Base-by-base conservation (phyloP, 2,329 filamentous ascomycete genomes). In the Phaeosphaeria sp. region DNA sequence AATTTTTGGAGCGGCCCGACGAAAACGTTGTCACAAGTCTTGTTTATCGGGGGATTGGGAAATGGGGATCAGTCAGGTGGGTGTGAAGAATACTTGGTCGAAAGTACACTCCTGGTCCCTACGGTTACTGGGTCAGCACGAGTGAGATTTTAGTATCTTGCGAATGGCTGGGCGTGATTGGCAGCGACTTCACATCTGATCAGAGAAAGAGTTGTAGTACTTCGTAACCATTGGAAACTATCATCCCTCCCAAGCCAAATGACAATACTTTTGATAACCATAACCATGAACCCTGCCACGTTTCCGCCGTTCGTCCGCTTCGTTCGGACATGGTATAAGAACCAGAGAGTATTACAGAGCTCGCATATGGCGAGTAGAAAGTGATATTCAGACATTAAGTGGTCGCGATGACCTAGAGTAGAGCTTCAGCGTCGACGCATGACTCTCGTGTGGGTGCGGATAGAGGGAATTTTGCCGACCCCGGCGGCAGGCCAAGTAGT, bases 311-410 rank as follows among this genome's bases (percentile, higher is more conserved):
- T 20, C 56, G 40, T 61, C 52, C 48, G 40, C 24, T 47, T 33
- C 44, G 51, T 33, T 53, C 39, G 47, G 57, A 57, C 65, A 55
- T 68, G 67, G 65, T 69, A 67, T 70, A 60, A 58, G 56, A 63
- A 48, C 53, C 56, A 56, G 63, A 63, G 49, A 63, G 45, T 49
- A 66, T 62, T 70, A 72, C 68, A 74, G 49, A 42, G 53, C 30
- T 49, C 52, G 40, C 56, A 55, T 50, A 33, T 13, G 43, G 22
- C 30, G 30, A 49, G 21, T 56, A 53, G 25, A 60, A 67, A 67
- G 60, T 66, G 60, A 61, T 67, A 72, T 75, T 74, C 64, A 74
- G 64, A 75, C 73, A 75, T 75, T 75, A 74, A 24, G 50, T 63
- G 68, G 71, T 68, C 72, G 57, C 63, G 53, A 43, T 63, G 71